Percentiles rank a stretch among this genome's conserved stretches.
phyloP scores from a whole-genome alignment of 257 asterid genomes.

The Lycium ferocissimum region DNA sequence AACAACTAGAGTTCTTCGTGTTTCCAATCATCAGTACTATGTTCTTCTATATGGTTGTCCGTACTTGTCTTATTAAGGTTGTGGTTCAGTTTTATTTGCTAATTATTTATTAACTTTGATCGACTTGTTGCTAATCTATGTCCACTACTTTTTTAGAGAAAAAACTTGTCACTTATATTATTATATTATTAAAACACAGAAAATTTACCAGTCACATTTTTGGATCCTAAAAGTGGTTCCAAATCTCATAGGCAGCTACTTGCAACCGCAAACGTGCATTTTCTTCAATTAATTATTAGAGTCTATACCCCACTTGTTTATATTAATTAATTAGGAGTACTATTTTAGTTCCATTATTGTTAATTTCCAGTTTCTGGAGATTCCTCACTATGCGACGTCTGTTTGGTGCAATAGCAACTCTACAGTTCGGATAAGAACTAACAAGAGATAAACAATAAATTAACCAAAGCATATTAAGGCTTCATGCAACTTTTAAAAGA shows the following conservation, averaged over 20 bases:
- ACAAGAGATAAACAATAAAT: neutral
- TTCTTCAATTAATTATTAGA: slow-evolving; percentile 22
- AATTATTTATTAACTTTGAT: slow-evolving; percentile 30
- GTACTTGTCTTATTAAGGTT: slow-evolving; percentile 29
- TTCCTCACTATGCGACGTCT: slow-evolving; percentile 47
- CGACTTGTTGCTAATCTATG: slow-evolving; percentile 31
- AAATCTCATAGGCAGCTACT: slow-evolving; percentile 64
- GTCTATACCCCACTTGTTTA: neutral
- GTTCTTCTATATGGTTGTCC: neutral
- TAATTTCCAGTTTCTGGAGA: slow-evolving; percentile 38
- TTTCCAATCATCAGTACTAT: slow-evolving; percentile 18
- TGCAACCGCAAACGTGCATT: slow-evolving; percentile 54
- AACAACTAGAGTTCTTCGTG: neutral
- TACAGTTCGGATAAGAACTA: slow-evolving; percentile 46
- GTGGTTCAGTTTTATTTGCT: slow-evolving; percentile 39
- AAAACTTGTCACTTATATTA: neutral
- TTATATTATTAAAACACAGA: neutral
- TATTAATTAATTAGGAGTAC: neutral
- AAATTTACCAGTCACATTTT: neutral
- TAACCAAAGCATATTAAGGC: slow-evolving; percentile 33
- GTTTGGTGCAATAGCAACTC: slow-evolving; percentile 33
- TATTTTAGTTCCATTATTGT: neutral
- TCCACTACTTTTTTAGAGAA: slow-evolving; percentile 9
- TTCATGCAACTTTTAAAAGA: slow-evolving; percentile 43
- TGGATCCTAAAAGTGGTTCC: slow-evolving; percentile 43